phyloP scores from a whole-genome alignment of 805 yeast genomes.

The Lipomyces chichibuensis region DNA sequence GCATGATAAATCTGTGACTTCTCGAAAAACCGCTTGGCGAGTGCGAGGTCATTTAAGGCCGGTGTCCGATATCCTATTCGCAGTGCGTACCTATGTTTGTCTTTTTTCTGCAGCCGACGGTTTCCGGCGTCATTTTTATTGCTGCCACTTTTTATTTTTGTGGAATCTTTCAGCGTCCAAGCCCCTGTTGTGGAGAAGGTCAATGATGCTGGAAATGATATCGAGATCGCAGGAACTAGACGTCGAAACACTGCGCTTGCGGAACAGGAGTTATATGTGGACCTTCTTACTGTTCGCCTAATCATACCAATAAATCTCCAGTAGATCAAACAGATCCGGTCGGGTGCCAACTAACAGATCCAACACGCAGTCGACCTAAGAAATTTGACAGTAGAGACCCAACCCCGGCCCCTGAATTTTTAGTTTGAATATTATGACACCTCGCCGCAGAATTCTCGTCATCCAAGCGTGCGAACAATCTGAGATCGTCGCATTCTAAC shows the following conservation, averaged over 20 bases:
- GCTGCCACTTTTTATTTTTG: not conserved
- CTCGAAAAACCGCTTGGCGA: constrained; percentile 1
- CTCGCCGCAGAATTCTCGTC: not conserved
- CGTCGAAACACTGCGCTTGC: not conserved
- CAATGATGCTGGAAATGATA: not conserved
- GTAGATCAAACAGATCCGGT: not conserved
- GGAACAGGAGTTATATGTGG: not conserved
- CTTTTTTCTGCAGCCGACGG: not conserved
- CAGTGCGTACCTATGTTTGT: not conserved
- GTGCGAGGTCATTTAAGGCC: not conserved
- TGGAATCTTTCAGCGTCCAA: not conserved
- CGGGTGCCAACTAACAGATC: not conserved
- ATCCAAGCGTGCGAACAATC: not conserved
- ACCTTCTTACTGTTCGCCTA: not conserved
- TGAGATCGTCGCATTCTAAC: not conserved
- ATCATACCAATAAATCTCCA: not conserved
- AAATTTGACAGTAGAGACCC: not conserved
- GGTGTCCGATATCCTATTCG: not conserved
- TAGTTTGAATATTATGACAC: too few relatives aligned
- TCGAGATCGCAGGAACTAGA: not conserved
- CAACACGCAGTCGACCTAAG: not conserved
- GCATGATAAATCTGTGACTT: not conserved
- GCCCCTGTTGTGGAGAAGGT: not conserved
- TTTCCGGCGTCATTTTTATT: not conserved
- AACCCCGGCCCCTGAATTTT: not conserved